phyloP scores from a whole-genome alignment of 495 filamentous ascomycete genomes.

The Choiromyces venosus region DNA sequence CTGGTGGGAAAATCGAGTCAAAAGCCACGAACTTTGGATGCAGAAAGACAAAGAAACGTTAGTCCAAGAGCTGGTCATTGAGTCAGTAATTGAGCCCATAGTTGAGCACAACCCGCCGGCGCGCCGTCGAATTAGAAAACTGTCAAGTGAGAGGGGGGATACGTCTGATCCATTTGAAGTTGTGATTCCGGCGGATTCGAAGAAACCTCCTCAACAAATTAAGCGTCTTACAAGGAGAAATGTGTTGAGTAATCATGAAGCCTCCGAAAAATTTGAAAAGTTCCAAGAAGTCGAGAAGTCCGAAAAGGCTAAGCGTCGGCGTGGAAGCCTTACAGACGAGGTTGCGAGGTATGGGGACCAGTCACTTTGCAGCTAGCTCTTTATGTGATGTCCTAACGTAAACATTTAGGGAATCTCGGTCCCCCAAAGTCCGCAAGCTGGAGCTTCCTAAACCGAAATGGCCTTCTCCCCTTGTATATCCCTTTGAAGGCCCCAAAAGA shows the following conservation, averaged over 20 bases:
- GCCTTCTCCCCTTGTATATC: constrained; percentile 58
- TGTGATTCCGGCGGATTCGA: background rate
- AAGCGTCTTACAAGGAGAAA: constrained; percentile 1
- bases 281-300: background rate
- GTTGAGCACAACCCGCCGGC: background rate
- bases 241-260: background rate
- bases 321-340: background rate
- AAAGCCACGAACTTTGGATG: background rate
- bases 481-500: constrained; percentile 60
- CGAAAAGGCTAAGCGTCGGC: background rate
- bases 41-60: background rate
- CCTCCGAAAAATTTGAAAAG: background rate
- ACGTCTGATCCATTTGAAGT: background rate
- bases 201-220: background rate
- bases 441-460: constrained; percentile 35
- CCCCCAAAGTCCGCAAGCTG: constrained; percentile 28
- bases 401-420: constrained; percentile 6
- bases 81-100: background rate
- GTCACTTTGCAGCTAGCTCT: background rate
- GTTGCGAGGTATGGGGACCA: background rate
- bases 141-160: background rate
- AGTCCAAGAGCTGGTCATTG: background rate
- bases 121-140: background rate
- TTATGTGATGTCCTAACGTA: background rate
- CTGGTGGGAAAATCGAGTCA: background rate